These are phyloP conservation scores for Backusella mclennaniae DNA, from an alignment of 192 early-diverging fungal genomes.

Conservation along the genomic window DNA sequence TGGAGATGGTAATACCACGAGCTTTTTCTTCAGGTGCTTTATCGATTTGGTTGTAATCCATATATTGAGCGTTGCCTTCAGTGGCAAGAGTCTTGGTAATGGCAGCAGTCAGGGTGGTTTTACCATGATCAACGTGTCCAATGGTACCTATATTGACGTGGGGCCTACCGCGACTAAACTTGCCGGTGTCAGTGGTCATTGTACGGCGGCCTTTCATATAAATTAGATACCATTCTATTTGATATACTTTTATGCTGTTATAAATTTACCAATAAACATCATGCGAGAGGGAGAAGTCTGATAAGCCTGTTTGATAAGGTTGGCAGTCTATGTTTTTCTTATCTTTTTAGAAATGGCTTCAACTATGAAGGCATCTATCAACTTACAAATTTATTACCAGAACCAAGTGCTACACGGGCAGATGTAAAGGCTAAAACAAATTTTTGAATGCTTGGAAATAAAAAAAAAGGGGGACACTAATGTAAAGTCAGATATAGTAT, in stretches of 20 bases:
- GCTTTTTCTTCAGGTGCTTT: slow-evolving; percentile 98
- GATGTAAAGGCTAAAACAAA: slow-evolving; percentile 1
- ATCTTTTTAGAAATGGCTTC: neutral
- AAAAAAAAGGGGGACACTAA: neutral
- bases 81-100: slow-evolving; percentile 93
- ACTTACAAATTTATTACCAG: slow-evolving; percentile 29
- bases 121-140: slow-evolving; percentile 98
- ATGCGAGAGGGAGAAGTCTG: slow-evolving; percentile 17
- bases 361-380: neutral
- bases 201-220: slow-evolving; percentile 20
- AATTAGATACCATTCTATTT: neutral
- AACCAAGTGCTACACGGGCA: slow-evolving; percentile 21
- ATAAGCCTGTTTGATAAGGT: slow-evolving; percentile 28
- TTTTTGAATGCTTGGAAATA: neutral
- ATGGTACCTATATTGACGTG: slow-evolving; percentile 99
- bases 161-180: slow-evolving; percentile 83
- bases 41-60: slow-evolving; percentile 94
- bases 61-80: slow-evolving; percentile 81
- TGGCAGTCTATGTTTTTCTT: slow-evolving; percentile 19
- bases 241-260: neutral
- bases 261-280: slow-evolving; percentile 26
- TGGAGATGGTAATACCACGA: slow-evolving; percentile 95
- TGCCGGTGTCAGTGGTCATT: slow-evolving; percentile 51
- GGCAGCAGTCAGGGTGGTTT: slow-evolving; percentile 96
- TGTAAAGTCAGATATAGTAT: neutral